phyloP scores from a whole-genome alignment of 2,329 filamentous ascomycete species.

The Neopestalotiopsis sp. region DNA sequence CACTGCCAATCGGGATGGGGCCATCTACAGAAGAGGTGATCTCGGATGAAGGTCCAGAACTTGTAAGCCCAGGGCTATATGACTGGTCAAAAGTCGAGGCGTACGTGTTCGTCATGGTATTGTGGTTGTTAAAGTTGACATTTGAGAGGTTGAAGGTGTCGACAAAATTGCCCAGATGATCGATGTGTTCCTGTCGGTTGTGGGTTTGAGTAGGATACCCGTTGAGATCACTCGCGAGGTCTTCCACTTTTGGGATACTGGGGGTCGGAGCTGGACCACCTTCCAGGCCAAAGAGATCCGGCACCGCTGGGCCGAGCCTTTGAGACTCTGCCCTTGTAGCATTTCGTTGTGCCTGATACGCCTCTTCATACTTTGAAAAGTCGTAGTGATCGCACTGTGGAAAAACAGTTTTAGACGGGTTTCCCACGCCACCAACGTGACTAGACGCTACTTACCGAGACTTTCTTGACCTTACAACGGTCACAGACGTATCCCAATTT shows the following conservation, averaged over 20 bases:
- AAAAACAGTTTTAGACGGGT: not conserved
- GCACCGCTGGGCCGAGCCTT: not conserved
- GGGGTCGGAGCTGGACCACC: not conserved
- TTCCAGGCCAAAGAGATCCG: not conserved
- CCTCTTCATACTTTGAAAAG: slow-evolving; percentile 33
- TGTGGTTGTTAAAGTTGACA: slow-evolving; percentile 1
- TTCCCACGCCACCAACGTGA: not conserved
- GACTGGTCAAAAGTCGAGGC: not conserved
- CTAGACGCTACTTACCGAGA: slow-evolving; percentile 25
- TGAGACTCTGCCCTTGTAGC: not conserved
- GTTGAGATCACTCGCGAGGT: slow-evolving; percentile 11
- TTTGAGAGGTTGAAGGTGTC: slow-evolving; percentile 10
- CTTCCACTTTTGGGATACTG: slow-evolving; percentile 3
- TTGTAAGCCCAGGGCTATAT: slow-evolving; percentile 18
- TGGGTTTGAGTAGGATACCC: slow-evolving; percentile 5
- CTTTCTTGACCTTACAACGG: slow-evolving; percentile 31
- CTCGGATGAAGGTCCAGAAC: not conserved
- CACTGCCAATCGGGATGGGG: slow-evolving; percentile 18
- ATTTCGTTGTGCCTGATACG: slow-evolving; percentile 21
- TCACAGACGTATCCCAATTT: slow-evolving; percentile 34
- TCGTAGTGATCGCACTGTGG: slow-evolving; percentile 36
- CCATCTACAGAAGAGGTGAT: not conserved
- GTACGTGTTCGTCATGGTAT: not conserved
- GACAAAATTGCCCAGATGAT: not conserved
- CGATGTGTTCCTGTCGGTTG: slow-evolving; percentile 7